Conservation (phyloP, 345 rosid species). For the Sisymbrium altissimum region DNA sequence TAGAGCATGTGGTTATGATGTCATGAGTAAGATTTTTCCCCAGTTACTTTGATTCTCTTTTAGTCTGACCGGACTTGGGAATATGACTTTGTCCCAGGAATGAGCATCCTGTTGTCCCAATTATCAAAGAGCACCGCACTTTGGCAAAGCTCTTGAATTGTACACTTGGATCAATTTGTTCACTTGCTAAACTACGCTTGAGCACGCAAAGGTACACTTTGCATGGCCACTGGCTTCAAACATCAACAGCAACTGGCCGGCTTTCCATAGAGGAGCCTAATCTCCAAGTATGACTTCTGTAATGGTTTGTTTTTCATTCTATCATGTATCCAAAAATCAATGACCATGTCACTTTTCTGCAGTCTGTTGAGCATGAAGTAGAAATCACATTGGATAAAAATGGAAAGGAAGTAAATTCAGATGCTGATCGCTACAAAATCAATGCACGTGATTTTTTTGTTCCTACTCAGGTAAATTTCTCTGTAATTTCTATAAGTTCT, state of each 20-base stretch:
- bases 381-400: constrained; percentile 50
- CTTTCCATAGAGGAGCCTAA: constrained; percentile 99
- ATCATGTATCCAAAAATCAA: not conserved
- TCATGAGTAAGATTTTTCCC: constrained; percentile 5
- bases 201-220: constrained; percentile 68
- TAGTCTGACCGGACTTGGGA: constrained; percentile 3
- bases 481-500: not conserved
- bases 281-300: constrained; percentile 69
- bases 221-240: constrained; percentile 95
- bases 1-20: not conserved
- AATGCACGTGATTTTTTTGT: constrained; percentile 90
- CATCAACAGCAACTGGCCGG: constrained; percentile 95
- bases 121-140: constrained; percentile 88
- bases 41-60: not conserved
- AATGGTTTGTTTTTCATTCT: not conserved
- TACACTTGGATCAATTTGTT: constrained; percentile 87
- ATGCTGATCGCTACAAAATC: constrained; percentile 41
- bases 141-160: constrained; percentile 83
- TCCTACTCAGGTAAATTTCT: constrained; percentile 75
- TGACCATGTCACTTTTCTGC: constrained; percentile 34
- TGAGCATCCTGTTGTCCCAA: constrained; percentile 85
- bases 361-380: constrained; percentile 93
- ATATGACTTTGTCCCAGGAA: constrained; percentile 50
- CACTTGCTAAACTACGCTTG: constrained; percentile 65
- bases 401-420: constrained; percentile 42